phyloP scores from a whole-genome alignment of 306 rosid genomes.

The Cyamopsis tetragonoloba region DNA sequence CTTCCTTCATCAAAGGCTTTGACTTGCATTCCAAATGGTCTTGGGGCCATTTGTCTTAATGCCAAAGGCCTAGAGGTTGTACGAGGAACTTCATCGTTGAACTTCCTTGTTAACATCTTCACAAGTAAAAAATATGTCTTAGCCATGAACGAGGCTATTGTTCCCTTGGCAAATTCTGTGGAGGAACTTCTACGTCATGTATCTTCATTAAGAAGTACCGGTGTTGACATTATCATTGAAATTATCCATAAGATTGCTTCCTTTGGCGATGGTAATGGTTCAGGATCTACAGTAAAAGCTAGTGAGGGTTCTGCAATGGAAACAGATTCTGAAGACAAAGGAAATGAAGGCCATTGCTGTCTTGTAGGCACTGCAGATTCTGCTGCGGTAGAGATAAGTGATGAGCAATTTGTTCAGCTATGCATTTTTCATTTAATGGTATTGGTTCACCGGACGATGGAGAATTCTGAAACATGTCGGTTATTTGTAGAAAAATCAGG shows the following conservation, averaged over 20 bases:
- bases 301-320: conserved; percentile 75
- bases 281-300: conserved; percentile 57
- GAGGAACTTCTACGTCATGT: conserved; percentile 97
- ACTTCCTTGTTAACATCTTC: conserved; percentile 81
- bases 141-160: conserved; percentile 91
- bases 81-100: conserved; percentile 62
- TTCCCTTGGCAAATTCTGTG: conserved; percentile 88
- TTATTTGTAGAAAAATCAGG: conserved; percentile 93
- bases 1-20: conserved; percentile 92
- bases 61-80: conserved; percentile 89
- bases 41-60: conserved; percentile 95
- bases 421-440: conserved; percentile 93
- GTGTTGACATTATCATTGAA: conserved; percentile 88
- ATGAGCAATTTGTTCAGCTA: conserved; percentile 67
- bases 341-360: conserved; percentile 47
- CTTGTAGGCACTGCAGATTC: conserved; percentile 48
- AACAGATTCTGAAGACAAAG: conserved; percentile 71
- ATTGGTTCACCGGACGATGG: conserved; percentile 90
- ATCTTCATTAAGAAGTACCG: conserved; percentile 74
- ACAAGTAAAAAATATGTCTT: conserved; percentile 74
- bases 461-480: conserved; percentile 90
- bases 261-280: conserved; percentile 44
- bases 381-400: conserved; percentile 57
- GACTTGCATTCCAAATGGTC: conserved; percentile 88
- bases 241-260: conserved; percentile 67